phyloP scores from a whole-genome alignment of 2,329 filamentous ascomycete species.

The Diaporthe sp. region DNA sequence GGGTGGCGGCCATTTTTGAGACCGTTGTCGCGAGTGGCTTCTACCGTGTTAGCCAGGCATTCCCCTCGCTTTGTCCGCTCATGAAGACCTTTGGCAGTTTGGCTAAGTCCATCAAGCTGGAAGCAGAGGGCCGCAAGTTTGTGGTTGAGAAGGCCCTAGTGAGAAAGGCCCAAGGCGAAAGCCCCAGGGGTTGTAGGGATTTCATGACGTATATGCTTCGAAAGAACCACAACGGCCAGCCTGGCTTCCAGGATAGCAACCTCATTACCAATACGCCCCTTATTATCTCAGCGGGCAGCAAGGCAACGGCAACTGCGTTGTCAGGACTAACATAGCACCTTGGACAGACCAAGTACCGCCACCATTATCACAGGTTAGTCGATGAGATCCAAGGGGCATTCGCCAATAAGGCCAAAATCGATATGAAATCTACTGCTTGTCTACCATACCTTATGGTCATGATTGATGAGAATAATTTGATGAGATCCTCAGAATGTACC shows the following conservation, averaged over 20 bases:
- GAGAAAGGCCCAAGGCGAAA: slow-evolving; percentile 25
- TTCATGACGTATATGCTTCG: slow-evolving; percentile 37
- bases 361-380: slow-evolving; percentile 38
- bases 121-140: slow-evolving; percentile 6
- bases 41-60: background rate
- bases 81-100: background rate
- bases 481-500: slow-evolving; percentile 76
- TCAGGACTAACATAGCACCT: slow-evolving; percentile 42
- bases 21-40: background rate
- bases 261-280: slow-evolving; percentile 27
- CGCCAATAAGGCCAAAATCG: slow-evolving; percentile 40
- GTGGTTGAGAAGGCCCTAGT: slow-evolving; percentile 8
- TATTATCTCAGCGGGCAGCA: slow-evolving; percentile 18
- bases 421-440: slow-evolving; percentile 26
- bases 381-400: slow-evolving; percentile 44
- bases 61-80: slow-evolving; percentile 1
- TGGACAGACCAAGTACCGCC: slow-evolving; percentile 39
- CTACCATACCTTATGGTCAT: slow-evolving; percentile 80
- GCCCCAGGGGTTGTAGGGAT: slow-evolving; percentile 28
- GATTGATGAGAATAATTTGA: no score
- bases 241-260: slow-evolving; percentile 23
- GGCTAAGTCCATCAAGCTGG: slow-evolving; percentile 19
- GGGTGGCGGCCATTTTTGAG: slow-evolving; percentile 33
- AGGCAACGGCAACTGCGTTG: slow-evolving; percentile 19
- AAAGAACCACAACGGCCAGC: slow-evolving; percentile 26